phyloP scores from a whole-genome alignment of 2,329 filamentous ascomycete genomes.

The Nemania abortiva region DNA sequence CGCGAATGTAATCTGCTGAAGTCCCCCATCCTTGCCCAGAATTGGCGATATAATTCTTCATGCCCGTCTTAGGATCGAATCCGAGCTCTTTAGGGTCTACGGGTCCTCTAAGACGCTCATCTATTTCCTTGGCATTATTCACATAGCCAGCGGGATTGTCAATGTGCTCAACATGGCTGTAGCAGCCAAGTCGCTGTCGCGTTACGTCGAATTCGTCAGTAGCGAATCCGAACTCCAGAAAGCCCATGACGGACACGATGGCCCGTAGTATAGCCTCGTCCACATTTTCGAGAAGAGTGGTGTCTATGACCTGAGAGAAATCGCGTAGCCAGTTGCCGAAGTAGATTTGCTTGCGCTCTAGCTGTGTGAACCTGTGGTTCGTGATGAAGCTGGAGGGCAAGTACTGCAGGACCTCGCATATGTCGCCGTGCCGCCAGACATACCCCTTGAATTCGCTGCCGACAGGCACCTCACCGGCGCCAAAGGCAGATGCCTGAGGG shows the following conservation, averaged over 20 bases:
- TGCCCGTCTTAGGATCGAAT: conserved; percentile 49
- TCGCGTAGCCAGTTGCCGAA: conserved; percentile 62
- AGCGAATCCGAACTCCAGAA: conserved; percentile 68
- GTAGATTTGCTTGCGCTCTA: conserved; percentile 56
- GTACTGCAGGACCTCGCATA: conserved; percentile 54
- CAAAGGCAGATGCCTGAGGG: conserved; percentile 53
- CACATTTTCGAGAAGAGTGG: conserved; percentile 64
- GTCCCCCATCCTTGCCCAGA: conserved; percentile 47
- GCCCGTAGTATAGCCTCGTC: conserved; percentile 66
- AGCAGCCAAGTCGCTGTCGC: conserved; percentile 61
- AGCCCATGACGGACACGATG: conserved; percentile 66
- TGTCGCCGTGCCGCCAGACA: conserved; percentile 58
- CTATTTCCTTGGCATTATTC: conserved; percentile 48
- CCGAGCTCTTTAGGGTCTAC: conserved; percentile 49
- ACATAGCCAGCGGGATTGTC: conserved; percentile 58
- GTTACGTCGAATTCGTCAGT: conserved; percentile 69
- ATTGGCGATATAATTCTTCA: conserved; percentile 52
- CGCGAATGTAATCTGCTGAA: conserved; percentile 48
- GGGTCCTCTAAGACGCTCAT: conserved; percentile 48
- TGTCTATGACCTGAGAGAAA: conserved; percentile 67
- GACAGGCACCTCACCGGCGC: conserved; percentile 55
- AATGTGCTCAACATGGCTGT: conserved; percentile 66
- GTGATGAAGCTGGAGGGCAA: conserved; percentile 55
- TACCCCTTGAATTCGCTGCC: conserved; percentile 56
- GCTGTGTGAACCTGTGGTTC: conserved; percentile 54